Evolutionary conservation across 2,329 filamentous ascomycete genomes (phyloP).

Genomic region (Cercospora sojina): DNA sequence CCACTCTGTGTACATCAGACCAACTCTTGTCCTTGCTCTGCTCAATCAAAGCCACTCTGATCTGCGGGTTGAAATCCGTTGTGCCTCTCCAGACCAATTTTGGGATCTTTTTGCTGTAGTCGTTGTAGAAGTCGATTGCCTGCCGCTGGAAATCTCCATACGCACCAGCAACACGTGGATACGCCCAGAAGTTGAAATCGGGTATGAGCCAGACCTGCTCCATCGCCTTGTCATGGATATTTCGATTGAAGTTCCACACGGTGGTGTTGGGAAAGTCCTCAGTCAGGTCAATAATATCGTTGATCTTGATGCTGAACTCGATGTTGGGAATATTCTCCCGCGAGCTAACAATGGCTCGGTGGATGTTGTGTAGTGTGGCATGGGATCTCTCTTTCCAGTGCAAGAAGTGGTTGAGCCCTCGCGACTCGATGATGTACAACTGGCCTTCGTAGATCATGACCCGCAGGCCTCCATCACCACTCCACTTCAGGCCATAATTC

Average conservation of each 20-base stretch:
- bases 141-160: constrained; percentile 31
- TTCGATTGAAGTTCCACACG: constrained; percentile 46
- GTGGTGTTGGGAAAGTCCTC: constrained; percentile 31
- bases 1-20: constrained; percentile 45
- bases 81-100: constrained; percentile 53
- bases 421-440: constrained; percentile 40
- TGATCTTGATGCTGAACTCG: constrained; percentile 52
- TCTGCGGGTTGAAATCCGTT: constrained; percentile 34
- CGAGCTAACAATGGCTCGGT: constrained; percentile 50
- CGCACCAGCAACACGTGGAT: constrained; percentile 38
- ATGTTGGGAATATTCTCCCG: constrained; percentile 47
- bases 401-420: constrained; percentile 34
- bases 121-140: constrained; percentile 28
- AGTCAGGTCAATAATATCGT: constrained; percentile 44
- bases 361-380: constrained; percentile 49
- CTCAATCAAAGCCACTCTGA: constrained; percentile 37
- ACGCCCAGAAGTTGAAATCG: constrained; percentile 56
- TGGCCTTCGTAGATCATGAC: constrained; percentile 41
- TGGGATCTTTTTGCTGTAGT: constrained; percentile 44
- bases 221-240: constrained; percentile 36
- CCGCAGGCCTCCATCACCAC: constrained; percentile 36
- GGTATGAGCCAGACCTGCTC: constrained; percentile 51
- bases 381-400: constrained; percentile 35
- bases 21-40: constrained; percentile 41
- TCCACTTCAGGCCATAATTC: constrained; percentile 35